Conservation (phyloP, 2,329 filamentous ascomycete genomes). For the Penicillium sp. region DNA sequence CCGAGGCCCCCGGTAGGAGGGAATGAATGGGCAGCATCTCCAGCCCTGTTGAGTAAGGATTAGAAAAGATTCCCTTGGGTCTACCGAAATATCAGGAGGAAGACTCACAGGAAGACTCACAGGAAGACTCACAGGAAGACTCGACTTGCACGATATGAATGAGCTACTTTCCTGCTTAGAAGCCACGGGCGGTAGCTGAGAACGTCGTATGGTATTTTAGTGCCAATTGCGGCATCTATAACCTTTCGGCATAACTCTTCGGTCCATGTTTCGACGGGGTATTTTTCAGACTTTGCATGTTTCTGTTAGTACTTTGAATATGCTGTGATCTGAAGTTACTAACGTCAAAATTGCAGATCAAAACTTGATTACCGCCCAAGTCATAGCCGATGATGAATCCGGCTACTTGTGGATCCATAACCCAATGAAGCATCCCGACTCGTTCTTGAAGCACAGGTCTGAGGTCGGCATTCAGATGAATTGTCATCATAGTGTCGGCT, state of each 20-base stretch:
- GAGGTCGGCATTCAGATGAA: constrained; percentile 50
- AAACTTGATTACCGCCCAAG: constrained; percentile 46
- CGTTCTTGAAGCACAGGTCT: constrained; percentile 41
- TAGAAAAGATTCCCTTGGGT: neutral
- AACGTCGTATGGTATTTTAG: constrained; percentile 40
- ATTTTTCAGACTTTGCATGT: constrained; percentile 32
- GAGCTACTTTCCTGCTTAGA: constrained; percentile 47
- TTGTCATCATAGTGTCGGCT: constrained; percentile 55
- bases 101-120: no score
- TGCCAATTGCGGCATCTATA: constrained; percentile 33
- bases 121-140: constrained; percentile 47
- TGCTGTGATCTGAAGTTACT: constrained; percentile 7
- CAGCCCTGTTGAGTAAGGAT: constrained; percentile 38
- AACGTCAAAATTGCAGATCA: constrained; percentile 52
- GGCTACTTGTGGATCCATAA: constrained; percentile 48
- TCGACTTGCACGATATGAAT: constrained; percentile 40
- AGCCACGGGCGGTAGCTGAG: constrained; percentile 49
- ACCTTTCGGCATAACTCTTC: constrained; percentile 38
- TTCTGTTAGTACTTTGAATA: neutral
- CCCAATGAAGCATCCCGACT: constrained; percentile 52
- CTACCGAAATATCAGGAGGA: no score
- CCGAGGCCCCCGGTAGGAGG: constrained; percentile 59
- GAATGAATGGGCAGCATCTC: constrained; percentile 61
- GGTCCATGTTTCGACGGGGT: constrained; percentile 43
- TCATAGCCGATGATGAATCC: constrained; percentile 53